Evolutionary conservation across 2,329 filamentous ascomycete genomes (phyloP), one percentile per base, ranked within the genome.

Genomic region (Lachnellula suecica): DNA sequence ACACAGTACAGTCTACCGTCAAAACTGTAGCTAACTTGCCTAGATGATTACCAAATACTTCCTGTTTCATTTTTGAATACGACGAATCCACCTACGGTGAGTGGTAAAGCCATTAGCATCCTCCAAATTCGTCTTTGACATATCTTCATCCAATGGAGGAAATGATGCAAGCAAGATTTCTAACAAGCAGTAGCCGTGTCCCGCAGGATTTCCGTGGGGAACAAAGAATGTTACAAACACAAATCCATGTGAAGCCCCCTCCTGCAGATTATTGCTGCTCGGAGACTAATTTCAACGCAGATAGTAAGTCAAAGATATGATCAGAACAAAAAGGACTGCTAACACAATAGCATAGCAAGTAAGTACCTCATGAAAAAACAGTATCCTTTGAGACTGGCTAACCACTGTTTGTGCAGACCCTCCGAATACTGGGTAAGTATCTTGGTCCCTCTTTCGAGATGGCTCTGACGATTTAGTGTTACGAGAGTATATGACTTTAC

Each of bases 181-280:
- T 44, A 38, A 37, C 22, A 20, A 27, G 15, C 27, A 6, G 17
- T 19, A 59, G 29, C 75, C 77, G 17, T 63, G 76, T 9, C 74
- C 75, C 0, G 71, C 77, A 54, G 76, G 76, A 4, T 72, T 61
- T 44, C 80, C 81, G 4, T 83, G 81, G 81, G 79, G 77, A 27
- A 63, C 60, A 3, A 66, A 68, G 38, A 72, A 71, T 19, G 64
- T 71, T 25, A 67, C 66, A 10, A 63, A 64, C 11, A 76, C 67
- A 1, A 68, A 73, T 51, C 69, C 70, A 49, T 61, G 57, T 55
- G 47, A 51, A 53, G 49, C 29, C 40, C 19, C 22, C 19, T 31
- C 10, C 17, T 25, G 3, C 15, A 1, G 17, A 10, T 13, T 27
- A 20, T 5, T 24, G 6, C 8, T 13, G 9, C 11, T 4, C 4